Base-by-base conservation (phyloP, 768 basidiomycete species). In the Paxillus involutus region DNA sequence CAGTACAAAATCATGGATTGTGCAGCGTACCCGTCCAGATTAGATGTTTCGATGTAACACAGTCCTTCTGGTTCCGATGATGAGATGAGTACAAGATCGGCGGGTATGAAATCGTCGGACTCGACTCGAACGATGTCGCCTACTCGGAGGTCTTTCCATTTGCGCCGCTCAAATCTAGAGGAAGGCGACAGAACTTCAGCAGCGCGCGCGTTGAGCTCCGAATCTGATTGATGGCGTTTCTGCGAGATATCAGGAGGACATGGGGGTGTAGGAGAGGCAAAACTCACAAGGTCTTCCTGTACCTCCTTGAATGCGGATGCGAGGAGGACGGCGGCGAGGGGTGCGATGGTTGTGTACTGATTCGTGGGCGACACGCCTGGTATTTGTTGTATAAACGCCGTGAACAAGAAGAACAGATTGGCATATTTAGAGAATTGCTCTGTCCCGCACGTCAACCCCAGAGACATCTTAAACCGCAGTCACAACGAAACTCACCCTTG, bases 371-470 rank as follows among this genome's bases (percentile, higher is more conserved):
- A 99, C 7, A 99, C 95, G 62, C 86, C 91, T 14, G 97, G 97
- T 60, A 99, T 94, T 75, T 99, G 97, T 66, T 98, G 96, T 46
- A 98, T 98, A 72, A 81, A 87, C 17, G 93, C 93, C 30, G 96
- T 98, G 77, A 99, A 98, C 54, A 99, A 78, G 80, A 99, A 99
- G 79, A 99, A 99, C 56, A 98, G 49, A 68, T 99, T 98, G 61
- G 97, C 96, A 69, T 98, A 98, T 83, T 97, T 93, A 42, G 92
- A 94, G 77, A 98, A 97, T 83, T 98, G 94, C 69, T 96, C 95
- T 96, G 73, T 6, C 47, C 29, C 26, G 13, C 6, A 33, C 0
- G 39, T 69, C 36, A 65, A 59, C 10, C 36, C 14, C 26, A 6
- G n/a, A 6, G 11, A 35, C 8, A 11, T 1, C 29, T 9, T 21